Evolutionary conservation across 331 rosid genomes (phyloP).

Genomic region (Spiraea crenata): DNA sequence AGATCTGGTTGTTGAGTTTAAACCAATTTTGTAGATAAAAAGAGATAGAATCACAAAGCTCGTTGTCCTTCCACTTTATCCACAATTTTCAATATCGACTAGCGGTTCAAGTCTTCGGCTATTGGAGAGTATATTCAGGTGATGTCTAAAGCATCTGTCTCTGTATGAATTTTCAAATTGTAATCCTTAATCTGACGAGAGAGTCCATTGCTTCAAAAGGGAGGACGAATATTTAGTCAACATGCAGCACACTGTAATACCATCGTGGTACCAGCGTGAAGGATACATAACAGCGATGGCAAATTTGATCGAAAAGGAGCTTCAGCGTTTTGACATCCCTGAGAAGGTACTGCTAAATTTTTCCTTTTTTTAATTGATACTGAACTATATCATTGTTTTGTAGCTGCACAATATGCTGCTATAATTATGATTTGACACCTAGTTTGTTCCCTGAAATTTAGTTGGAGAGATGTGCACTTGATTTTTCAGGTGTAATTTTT

Average conservation of each 20-base stretch:
- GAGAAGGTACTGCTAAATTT: conserved; percentile 47
- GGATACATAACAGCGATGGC: conserved; percentile 96
- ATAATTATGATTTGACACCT: background rate
- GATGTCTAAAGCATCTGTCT: conserved; percentile 16
- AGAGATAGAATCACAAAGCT: conserved; percentile 84
- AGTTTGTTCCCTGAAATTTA: conserved; percentile 1
- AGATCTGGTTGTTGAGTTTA: conserved; percentile 16
- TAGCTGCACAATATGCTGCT: background rate
- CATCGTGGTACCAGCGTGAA: conserved; percentile 98
- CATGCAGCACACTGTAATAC: conserved; percentile 98
- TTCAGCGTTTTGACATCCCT: conserved; percentile 52
- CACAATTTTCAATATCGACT: conserved; percentile 97
- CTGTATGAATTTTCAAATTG: conserved; percentile 4
- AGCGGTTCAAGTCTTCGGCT: conserved; percentile 98
- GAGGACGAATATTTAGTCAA: conserved; percentile 94
- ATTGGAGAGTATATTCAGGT: conserved; percentile 95
- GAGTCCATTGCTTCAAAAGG: conserved; percentile 44
- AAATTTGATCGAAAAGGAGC: conserved; percentile 81
- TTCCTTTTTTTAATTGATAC: background rate
- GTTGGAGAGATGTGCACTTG: background rate
- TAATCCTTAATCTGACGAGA: conserved; percentile 23
- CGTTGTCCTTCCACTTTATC: conserved; percentile 99
- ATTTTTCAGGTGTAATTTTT: background rate
- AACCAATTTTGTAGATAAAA: conserved; percentile 62
- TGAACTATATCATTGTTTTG: background rate